A percentile compares a stretch with the other conserved stretches of the same genome.
Evolutionary conservation across 1,284 basidiomycete genomes (phyloP).

Genomic region (Apiotrichum laibachii): DNA sequence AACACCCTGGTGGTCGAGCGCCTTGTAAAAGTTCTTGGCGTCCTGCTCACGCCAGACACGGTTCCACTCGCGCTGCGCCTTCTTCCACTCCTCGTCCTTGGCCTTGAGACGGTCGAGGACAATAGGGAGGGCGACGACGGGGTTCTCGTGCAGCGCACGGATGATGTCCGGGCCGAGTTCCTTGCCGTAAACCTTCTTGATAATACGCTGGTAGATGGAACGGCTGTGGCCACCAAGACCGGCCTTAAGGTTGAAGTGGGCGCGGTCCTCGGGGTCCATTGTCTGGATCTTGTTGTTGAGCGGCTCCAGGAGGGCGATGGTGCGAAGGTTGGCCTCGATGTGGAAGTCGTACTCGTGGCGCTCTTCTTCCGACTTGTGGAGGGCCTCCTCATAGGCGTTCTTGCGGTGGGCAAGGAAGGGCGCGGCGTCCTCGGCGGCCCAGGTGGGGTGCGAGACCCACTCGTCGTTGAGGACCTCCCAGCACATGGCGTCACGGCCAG

Average conservation of each 20-base stretch:
- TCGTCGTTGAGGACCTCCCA: constrained; percentile 94
- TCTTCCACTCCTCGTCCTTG: constrained; percentile 97
- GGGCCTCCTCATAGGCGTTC: constrained; percentile 91
- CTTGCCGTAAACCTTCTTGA: constrained; percentile 90
- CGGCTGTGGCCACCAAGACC: constrained; percentile 86
- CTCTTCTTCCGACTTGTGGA: constrained; percentile 97
- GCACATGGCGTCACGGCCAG: constrained; percentile 90
- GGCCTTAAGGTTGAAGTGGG: constrained; percentile 76
- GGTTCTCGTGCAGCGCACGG: constrained; percentile 87
- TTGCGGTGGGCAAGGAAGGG: constrained; percentile 96
- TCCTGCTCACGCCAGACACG: constrained; percentile 97
- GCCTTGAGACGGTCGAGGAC: constrained; percentile 85
- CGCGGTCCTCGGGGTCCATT: constrained; percentile 85
- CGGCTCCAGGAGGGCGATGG: constrained; percentile 89
- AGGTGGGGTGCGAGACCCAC: constrained; percentile 96
- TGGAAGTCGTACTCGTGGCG: constrained; percentile 98
- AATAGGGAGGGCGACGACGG: constrained; percentile 85
- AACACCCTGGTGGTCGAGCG: constrained; percentile 92
- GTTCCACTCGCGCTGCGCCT: constrained; percentile 92
- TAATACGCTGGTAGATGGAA: constrained; percentile 85
- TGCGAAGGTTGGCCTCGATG: constrained; percentile 86
- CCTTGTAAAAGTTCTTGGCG: constrained; percentile 95
- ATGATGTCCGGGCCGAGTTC: constrained; percentile 79
- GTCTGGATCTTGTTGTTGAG: constrained; percentile 79
- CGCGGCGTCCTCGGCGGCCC: constrained; percentile 91